Base-by-base conservation (phyloP, 1,284 basidiomycete species). In the Polyporus tsugae region DNA sequence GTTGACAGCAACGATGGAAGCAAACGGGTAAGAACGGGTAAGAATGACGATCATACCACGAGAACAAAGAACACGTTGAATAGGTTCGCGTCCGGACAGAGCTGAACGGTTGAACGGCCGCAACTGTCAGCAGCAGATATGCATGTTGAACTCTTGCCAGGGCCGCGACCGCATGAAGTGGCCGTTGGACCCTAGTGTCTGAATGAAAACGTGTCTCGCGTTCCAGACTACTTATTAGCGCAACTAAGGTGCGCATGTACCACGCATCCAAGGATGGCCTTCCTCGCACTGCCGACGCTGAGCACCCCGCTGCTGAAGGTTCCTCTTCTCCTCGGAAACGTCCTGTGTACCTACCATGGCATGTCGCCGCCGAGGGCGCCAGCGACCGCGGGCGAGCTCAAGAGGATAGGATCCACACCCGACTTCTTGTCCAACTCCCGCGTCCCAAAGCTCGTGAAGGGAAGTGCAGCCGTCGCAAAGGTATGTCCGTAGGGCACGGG, bases 361-460 rank as follows among this genome's bases (percentile, higher is more conserved):
- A 58, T 58, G 57, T n/a, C 57, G 17, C 36, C 57, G 2, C 57
- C 57, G 19, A 36, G 13, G 22, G 15, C 29, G 10, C 35, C 57
- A 1, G 57, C 57, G 36, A n/a, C 33, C 33, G 57, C 57, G 22
- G 15, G 36, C 2, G 57, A 58, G 57, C 35, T 58, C 57, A 58
- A 58, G 57, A 11, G 57, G 36, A 58, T 38, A 10, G 57, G 57
- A 2, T 35, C 57, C 36, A 58, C 57, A 19, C 35, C 35, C 36
- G 57, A 58, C 57, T 58, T 58, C 36, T 11, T 58, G 17, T 58
- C 57, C 36, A 35, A 58, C 11, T 33, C 57, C 29, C n/a, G 57
- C 35, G n/a, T 58, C n/a, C 35, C 57, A 10, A 22, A 11, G 13
- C 9, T 58, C 57, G 36, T 58, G 4, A 33, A 33, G 3, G 57